A percentile compares a stretch with the other conserved stretches of the same genome.
Evolutionary conservation across 1,284 basidiomycete species (phyloP).

Genomic region (Leccinum cinnamomeum): DNA sequence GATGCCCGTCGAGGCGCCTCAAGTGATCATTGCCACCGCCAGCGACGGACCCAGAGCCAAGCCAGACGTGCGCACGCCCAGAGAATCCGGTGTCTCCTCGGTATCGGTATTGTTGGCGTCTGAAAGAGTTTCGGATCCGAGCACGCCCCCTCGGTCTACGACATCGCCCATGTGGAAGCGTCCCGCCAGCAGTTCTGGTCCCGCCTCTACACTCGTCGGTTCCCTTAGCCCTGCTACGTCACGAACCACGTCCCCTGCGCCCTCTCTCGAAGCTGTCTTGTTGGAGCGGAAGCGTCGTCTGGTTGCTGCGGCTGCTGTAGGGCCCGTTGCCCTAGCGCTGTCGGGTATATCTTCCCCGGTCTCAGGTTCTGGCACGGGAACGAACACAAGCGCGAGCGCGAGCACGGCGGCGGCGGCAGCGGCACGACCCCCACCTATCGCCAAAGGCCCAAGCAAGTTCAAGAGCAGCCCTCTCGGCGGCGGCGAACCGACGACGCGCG

Average conservation of each 20-base stretch:
- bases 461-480: too few species aligned
- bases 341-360: slow-evolving; percentile 11
- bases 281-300: slow-evolving; percentile 55
- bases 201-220: slow-evolving; percentile 3
- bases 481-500: slow-evolving; percentile 31
- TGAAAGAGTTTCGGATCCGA: neutral
- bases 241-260: slow-evolving; percentile 44
- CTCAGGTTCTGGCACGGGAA: neutral
- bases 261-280: slow-evolving; percentile 61
- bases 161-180: slow-evolving; percentile 11
- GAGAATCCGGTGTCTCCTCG: too few species aligned
- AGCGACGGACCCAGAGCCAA: too few species aligned
- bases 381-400: slow-evolving; percentile 3
- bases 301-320: slow-evolving; percentile 17
- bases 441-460: too few species aligned
- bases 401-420: slow-evolving; percentile 23
- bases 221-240: slow-evolving; percentile 21
- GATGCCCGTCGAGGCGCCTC: too few species aligned
- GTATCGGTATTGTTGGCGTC: neutral
- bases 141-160: neutral
- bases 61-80: too few species aligned
- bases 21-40: too few species aligned
- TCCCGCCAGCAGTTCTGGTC: slow-evolving; percentile 16
- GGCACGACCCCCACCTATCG: slow-evolving; percentile 3
- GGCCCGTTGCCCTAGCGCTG: neutral